These are phyloP conservation scores for Xylaria sp. DNA, from an alignment of 2,329 filamentous ascomycete species.

Conservation along the genomic window DNA sequence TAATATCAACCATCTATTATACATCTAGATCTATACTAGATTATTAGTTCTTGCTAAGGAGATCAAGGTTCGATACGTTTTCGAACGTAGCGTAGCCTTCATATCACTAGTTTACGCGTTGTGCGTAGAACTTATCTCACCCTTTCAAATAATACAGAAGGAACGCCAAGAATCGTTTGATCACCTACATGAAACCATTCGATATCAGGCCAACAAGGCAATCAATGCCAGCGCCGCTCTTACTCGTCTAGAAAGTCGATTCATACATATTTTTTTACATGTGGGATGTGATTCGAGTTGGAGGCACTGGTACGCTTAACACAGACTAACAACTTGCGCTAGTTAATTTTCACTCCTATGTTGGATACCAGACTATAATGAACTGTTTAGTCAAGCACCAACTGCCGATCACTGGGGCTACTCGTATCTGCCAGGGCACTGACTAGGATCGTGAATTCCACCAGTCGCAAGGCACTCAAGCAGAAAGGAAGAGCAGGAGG, in stretches of 20 bases:
- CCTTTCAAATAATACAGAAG: not conserved
- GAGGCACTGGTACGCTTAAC: no score
- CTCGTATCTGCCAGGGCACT: constrained; percentile 1
- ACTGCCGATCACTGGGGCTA: not conserved
- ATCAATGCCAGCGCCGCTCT: not conserved
- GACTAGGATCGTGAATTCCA: not conserved
- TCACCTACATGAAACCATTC: not conserved
- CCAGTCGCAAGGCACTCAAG: not conserved
- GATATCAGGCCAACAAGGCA: not conserved
- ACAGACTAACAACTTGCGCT: not conserved
- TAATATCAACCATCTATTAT: not conserved
- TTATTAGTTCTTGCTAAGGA: not conserved
- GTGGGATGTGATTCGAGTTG: not conserved
- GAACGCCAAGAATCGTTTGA: not conserved
- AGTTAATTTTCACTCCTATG: not conserved
- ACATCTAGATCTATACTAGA: not conserved
- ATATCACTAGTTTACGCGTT: no score
- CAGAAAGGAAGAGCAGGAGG: not conserved
- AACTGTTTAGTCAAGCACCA: not conserved
- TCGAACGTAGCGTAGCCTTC: not conserved
- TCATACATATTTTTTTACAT: not conserved
- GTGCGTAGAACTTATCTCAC: not conserved
- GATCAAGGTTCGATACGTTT: not conserved
- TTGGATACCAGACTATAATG: no score
- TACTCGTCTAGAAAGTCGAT: not conserved